A percentile compares a stretch with the other conserved stretches of the same genome.
phyloP scores from a whole-genome alignment of 768 basidiomycete species.

The Boletus bicolor region DNA sequence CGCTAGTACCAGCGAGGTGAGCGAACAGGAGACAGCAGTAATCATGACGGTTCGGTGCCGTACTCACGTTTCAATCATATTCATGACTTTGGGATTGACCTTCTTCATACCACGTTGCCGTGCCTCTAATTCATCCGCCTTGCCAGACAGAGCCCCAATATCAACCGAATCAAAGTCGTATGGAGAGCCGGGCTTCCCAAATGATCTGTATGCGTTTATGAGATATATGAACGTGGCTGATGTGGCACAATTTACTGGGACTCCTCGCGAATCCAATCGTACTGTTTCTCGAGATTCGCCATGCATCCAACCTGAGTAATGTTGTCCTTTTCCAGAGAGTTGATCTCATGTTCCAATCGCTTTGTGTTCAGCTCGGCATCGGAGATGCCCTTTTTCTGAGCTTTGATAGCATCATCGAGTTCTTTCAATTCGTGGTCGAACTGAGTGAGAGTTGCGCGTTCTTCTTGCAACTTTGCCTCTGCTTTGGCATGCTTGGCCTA shows the following conservation, averaged over 20 bases:
- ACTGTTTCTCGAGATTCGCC: slow-evolving; percentile 70
- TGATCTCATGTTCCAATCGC: slow-evolving; percentile 69
- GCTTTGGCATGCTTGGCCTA: slow-evolving; percentile 62
- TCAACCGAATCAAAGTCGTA: slow-evolving; percentile 78
- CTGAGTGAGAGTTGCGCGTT: slow-evolving; percentile 80
- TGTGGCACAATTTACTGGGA: slow-evolving; percentile 57
- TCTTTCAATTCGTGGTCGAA: slow-evolving; percentile 88
- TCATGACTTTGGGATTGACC: slow-evolving; percentile 92
- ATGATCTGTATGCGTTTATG: slow-evolving; percentile 50
- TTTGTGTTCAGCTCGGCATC: slow-evolving; percentile 65
- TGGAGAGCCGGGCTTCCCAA: slow-evolving; percentile 74
- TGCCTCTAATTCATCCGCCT: slow-evolving; percentile 70
- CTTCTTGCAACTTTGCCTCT: slow-evolving; percentile 72
- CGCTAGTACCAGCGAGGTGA: slow-evolving; percentile 43
- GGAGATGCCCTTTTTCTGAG: slow-evolving; percentile 66
- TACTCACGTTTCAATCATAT: slow-evolving; percentile 89
- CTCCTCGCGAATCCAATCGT: slow-evolving; percentile 89
- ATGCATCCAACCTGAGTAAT: slow-evolving; percentile 48
- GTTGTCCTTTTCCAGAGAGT: slow-evolving; percentile 62
- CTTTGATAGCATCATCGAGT: slow-evolving; percentile 78
- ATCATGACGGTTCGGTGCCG: neutral
- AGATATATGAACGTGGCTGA: neutral
- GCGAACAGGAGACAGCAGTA: neutral
- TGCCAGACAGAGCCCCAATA: slow-evolving; percentile 54
- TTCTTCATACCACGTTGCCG: slow-evolving; percentile 88